phyloP scores from a whole-genome alignment of 495 filamentous ascomycete species.

The Podospora pseudopauciseta region DNA sequence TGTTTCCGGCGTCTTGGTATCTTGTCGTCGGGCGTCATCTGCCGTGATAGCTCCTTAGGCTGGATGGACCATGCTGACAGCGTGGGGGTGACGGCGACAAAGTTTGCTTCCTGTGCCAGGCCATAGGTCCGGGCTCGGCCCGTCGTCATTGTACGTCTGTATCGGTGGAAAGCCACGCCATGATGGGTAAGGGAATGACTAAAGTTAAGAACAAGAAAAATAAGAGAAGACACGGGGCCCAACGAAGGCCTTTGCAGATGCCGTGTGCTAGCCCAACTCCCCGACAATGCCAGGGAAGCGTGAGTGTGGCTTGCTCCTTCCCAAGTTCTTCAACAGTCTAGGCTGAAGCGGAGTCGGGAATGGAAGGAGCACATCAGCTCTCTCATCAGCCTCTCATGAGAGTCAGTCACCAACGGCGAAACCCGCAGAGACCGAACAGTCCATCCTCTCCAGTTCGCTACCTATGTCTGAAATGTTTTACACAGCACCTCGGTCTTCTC shows the following conservation, averaged over 20 bases:
- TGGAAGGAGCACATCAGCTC: not conserved
- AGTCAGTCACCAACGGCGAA: not conserved
- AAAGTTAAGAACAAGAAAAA: not conserved
- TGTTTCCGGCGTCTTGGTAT: not conserved
- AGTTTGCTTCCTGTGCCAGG: not conserved
- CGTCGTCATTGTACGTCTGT: not conserved
- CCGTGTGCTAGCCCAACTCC: not conserved
- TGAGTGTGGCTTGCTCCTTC: not conserved
- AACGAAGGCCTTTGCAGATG: not conserved
- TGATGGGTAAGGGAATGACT: not conserved
- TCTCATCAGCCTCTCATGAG: not conserved
- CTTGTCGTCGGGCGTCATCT: not conserved
- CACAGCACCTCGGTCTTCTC: not conserved
- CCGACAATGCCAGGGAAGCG: not conserved
- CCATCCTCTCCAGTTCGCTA: not conserved
- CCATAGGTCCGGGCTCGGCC: not conserved
- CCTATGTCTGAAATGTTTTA: not conserved
- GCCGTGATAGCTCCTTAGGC: not conserved
- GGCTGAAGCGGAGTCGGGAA: not conserved
- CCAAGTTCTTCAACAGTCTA: not conserved
- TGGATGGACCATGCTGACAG: not conserved
- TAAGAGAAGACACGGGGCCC: not conserved
- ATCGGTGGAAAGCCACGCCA: not conserved
- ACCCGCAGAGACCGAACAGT: not conserved
- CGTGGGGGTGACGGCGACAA: not conserved